phyloP scores from a whole-genome alignment of 192 early-diverging fungal genomes.

The Piromyces finnis region DNA sequence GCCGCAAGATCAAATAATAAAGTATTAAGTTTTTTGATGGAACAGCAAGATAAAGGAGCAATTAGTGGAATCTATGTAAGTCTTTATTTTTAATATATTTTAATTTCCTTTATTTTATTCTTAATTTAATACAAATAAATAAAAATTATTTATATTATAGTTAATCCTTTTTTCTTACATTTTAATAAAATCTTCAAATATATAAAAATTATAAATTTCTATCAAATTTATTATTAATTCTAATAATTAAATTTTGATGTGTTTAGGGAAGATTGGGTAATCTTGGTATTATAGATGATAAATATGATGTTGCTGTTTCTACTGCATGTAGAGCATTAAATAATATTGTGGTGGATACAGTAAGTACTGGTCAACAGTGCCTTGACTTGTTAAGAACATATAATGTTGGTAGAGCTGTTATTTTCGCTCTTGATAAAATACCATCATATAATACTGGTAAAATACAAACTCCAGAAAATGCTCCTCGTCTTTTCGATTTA shows the following conservation, averaged over 20 bases:
- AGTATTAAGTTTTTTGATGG: slow-evolving; percentile 46
- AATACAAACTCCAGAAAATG: slow-evolving; percentile 50
- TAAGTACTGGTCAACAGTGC: slow-evolving; percentile 68
- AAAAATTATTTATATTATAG: no score
- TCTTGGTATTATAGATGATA: slow-evolving; percentile 81
- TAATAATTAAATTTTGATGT: no score
- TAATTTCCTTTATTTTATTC: no score
- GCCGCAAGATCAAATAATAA: slow-evolving; percentile 45
- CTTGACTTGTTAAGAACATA: slow-evolving; percentile 72
- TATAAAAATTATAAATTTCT: no score
- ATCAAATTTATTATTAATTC: no score
- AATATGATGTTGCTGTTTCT: slow-evolving; percentile 89
- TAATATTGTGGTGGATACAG: slow-evolving; percentile 79
- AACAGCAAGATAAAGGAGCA: slow-evolving; percentile 46
- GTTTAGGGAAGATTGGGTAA: slow-evolving; percentile 72
- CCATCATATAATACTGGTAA: slow-evolving; percentile 20
- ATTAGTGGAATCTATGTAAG: slow-evolving; percentile 59
- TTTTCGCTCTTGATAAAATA: slow-evolving; percentile 60
- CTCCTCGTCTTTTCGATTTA: slow-evolving; percentile 78
- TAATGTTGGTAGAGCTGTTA: slow-evolving; percentile 69
- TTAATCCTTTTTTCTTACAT: no score
- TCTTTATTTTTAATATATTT: not conserved
- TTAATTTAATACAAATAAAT: no score
- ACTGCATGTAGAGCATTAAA: slow-evolving; percentile 71
- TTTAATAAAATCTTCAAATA: no score